Base-by-base conservation (phyloP, 148 eudicot genomes). In the Drosera capensis region DNA sequence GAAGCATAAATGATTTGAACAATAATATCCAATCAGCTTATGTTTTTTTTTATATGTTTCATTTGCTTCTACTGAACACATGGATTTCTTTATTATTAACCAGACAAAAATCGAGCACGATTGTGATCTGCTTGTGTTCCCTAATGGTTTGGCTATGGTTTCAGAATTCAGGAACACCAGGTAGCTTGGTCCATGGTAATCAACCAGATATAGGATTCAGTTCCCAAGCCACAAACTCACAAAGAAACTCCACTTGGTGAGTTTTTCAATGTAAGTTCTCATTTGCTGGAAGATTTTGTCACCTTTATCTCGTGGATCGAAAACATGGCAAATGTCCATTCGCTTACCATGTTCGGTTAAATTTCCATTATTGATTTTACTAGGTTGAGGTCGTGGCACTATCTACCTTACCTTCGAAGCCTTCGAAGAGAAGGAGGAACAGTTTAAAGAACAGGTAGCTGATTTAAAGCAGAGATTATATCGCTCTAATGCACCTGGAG, bases 141-240 rank as follows among this genome's bases (percentile, higher is more conserved):
- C n/a, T n/a, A n/a, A n/a, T n/a, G n/a, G n/a, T n/a, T n/a, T n/a
- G n/a, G n/a, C n/a, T n/a, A n/a, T n/a, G n/a, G n/a, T n/a, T n/a
- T n/a, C n/a, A n/a, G n/a, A n/a, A n/a, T n/a, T n/a, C n/a, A n/a
- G n/a, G n/a, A n/a, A n/a, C n/a, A n/a, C n/a, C n/a, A n/a, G n/a
- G n/a, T n/a, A n/a, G n/a, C n/a, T n/a, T n/a, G n/a, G n/a, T n/a
- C n/a, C n/a, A n/a, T n/a, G n/a, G n/a, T n/a, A n/a, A n/a, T n/a
- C n/a, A n/a, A n/a, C n/a, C 56, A 88, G 97, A 88, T 88, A 54
- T 88, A 94, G 97, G 97, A 88, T 65, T 71, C 92, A 17, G 97
- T 88, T 64, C 93, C 97, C 36, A 88, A 88, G 74, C 97, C 97
- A 49, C 72, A 75, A 63, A 95, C 84, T 38, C 99, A 84, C 75